These are phyloP conservation scores for Hypoxylon fragiforme DNA, from an alignment of 495 filamentous ascomycete species.

Conservation along the genomic window DNA sequence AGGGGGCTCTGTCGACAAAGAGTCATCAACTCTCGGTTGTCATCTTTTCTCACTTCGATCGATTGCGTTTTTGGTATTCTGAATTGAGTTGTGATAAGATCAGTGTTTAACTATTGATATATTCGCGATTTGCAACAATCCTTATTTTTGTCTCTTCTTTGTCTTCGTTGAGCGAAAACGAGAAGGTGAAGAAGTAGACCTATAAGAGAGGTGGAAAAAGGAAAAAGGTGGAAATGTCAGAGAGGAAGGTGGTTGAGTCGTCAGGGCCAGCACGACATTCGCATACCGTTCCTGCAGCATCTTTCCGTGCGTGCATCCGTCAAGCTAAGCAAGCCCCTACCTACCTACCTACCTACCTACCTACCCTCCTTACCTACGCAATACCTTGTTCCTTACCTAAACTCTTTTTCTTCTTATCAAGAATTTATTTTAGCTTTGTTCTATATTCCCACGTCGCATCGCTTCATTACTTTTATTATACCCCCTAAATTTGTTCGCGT, in stretches of 20 bases:
- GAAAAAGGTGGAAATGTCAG: slow-evolving; percentile 37
- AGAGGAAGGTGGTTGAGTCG: slow-evolving; percentile 39
- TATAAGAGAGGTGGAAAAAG: background rate
- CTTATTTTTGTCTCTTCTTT: too few species aligned
- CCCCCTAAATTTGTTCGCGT: too few species aligned
- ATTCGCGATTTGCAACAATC: background rate
- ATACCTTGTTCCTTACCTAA: slow-evolving; percentile 26
- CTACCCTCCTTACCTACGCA: background rate
- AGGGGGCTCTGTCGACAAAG: slow-evolving; percentile 1
- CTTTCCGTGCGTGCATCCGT: slow-evolving; percentile 48
- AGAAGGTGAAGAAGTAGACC: background rate
- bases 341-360: background rate
- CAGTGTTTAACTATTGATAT: slow-evolving; percentile 12
- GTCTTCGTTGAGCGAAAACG: too few species aligned
- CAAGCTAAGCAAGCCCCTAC: slow-evolving; percentile 25
- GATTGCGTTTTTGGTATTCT: slow-evolving; percentile 19
- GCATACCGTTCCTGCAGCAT: slow-evolving; percentile 50
- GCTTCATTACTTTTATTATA: too few species aligned
- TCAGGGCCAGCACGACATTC: slow-evolving; percentile 49
- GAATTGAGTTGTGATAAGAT: slow-evolving; percentile 22
- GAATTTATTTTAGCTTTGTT: background rate
- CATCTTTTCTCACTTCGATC: slow-evolving; percentile 12
- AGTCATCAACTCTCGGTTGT: slow-evolving; percentile 3
- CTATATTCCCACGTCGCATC: background rate
- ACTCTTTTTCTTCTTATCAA: slow-evolving; percentile 10